A percentile compares a stretch with the other conserved stretches of the same genome.
These are phyloP conservation scores for Rhodotorula kratochvilovae DNA, from an alignment of 768 basidiomycete species.

Conservation along the genomic window DNA sequence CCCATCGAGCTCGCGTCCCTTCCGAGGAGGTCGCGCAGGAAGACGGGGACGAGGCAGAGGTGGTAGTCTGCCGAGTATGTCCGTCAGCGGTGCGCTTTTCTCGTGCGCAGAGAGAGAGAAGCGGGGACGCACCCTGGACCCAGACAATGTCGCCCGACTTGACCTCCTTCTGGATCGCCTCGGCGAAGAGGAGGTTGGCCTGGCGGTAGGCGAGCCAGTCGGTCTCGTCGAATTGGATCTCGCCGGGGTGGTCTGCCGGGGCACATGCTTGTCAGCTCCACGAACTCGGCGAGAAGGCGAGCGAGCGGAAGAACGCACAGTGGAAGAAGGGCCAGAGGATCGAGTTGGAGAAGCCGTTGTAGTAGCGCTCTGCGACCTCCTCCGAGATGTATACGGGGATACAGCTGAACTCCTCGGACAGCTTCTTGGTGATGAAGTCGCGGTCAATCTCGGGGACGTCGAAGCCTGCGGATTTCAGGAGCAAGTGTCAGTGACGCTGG, in stretches of 20 bases:
- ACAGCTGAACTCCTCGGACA: constrained; percentile 92
- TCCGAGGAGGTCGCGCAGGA: constrained; percentile 77
- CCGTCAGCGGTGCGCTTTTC: not conserved
- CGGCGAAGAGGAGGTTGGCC: constrained; percentile 90
- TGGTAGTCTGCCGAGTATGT: constrained; percentile 64
- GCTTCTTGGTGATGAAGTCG: constrained; percentile 79
- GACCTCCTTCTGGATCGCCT: constrained; percentile 73
- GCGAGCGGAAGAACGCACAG: too few species aligned
- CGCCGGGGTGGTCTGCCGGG: constrained; percentile 68
- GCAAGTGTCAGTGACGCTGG: not conserved
- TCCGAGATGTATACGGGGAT: constrained; percentile 97
- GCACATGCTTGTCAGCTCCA: not conserved
- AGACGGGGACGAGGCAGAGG: constrained; percentile 94
- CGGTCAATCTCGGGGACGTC: constrained; percentile 91
- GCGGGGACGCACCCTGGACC: constrained; percentile 63
- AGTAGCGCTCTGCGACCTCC: constrained; percentile 96
- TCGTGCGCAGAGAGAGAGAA: not conserved
- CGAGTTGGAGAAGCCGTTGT: constrained; percentile 98
- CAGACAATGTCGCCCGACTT: constrained; percentile 90
- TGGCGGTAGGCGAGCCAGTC: constrained; percentile 98
- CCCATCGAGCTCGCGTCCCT: constrained; percentile 50
- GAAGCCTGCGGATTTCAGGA: constrained; percentile 52
- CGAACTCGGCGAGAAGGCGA: not conserved
- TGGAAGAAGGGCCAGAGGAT: constrained; percentile 99
- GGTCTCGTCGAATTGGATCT: constrained; percentile 99